Evolutionary conservation across 2,329 filamentous ascomycete genomes (phyloP).

Genomic region (Coniella lustricola): DNA sequence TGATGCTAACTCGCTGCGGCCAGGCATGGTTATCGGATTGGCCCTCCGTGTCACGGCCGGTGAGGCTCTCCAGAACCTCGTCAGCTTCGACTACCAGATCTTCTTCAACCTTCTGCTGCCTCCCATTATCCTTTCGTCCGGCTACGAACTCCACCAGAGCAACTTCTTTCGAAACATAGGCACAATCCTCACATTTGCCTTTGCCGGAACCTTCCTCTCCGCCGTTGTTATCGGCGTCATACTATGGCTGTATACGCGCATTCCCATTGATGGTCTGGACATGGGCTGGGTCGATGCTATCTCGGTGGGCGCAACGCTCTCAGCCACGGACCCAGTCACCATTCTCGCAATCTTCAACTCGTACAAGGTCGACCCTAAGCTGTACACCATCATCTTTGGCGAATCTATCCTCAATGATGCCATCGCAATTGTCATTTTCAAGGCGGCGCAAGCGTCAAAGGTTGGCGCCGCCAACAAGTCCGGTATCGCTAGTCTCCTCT

Average conservation of each 20-base stretch:
- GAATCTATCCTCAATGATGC: conserved; percentile 98
- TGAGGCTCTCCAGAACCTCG: conserved; percentile 78
- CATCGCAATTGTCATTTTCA: conserved; percentile 96
- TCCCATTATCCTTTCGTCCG: conserved; percentile 93
- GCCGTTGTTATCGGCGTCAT: conserved; percentile 89
- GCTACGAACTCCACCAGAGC: conserved; percentile 94
- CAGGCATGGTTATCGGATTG: conserved; percentile 92
- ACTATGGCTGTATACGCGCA: conserved; percentile 79
- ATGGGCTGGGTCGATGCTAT: conserved; percentile 95
- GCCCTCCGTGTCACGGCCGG: conserved; percentile 75
- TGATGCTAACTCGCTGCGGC: conserved; percentile 6
- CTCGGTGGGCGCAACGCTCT: conserved; percentile 90
- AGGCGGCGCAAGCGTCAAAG: conserved; percentile 91
- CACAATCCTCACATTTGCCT: conserved; percentile 94
- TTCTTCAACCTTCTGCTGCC: conserved; percentile 99
- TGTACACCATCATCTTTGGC: conserved; percentile 98
- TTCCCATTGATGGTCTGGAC: conserved; percentile 76
- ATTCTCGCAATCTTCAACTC: conserved; percentile 98
- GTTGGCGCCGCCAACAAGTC: conserved; percentile 65
- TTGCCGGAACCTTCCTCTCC: conserved; percentile 94
- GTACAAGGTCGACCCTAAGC: conserved; percentile 97
- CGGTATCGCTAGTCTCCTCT: conserved; percentile 75
- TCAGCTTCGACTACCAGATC: conserved; percentile 98
- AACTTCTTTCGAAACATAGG: conserved; percentile 99
- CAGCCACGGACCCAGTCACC: conserved; percentile 93